phyloP scores from a whole-genome alignment of 164 flowering plant genomes.

The Nymphaea colorata region DNA sequence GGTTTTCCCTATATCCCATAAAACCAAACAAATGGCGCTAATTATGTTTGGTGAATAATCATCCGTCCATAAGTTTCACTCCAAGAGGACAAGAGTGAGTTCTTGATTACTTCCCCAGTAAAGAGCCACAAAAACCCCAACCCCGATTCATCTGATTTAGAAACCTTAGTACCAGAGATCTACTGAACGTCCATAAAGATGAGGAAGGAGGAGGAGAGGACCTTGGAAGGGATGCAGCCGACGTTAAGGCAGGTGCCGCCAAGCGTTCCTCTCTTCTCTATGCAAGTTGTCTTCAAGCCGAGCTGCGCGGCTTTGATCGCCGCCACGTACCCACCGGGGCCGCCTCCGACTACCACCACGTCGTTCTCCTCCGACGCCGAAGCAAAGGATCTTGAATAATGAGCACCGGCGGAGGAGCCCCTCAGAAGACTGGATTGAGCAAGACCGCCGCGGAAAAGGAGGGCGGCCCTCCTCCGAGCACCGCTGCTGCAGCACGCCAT shows the following conservation, averaged over 20 bases:
- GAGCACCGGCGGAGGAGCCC: slow-evolving; percentile 15
- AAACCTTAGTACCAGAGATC: neutral
- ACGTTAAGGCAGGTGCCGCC: slow-evolving; percentile 97
- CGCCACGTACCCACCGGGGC: slow-evolving; percentile 98
- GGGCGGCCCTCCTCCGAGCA: neutral
- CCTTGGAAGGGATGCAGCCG: slow-evolving; percentile 97
- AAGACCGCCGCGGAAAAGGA: neutral
- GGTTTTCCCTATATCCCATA: too few relatives aligned
- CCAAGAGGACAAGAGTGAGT: too few relatives aligned
- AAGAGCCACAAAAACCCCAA: too few relatives aligned
- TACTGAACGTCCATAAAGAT: neutral
- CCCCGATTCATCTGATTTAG: too few relatives aligned
- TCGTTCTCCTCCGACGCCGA: slow-evolving; percentile 81
- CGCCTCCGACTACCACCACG: slow-evolving; percentile 87
- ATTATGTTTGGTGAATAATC: too few relatives aligned
- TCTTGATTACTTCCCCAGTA: too few relatives aligned
- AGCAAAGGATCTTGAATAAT: slow-evolving; percentile 32
- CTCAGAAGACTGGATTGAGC: neutral
- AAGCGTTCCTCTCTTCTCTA: slow-evolving; percentile 87
- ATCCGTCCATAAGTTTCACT: too few relatives aligned
- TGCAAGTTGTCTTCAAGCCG: slow-evolving; percentile 85
- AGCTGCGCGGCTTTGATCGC: slow-evolving; percentile 96
- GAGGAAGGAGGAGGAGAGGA: slow-evolving; percentile 4
- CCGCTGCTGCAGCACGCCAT: neutral
- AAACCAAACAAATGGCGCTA: too few relatives aligned